These are phyloP conservation scores for Mycotypha africana DNA, from an alignment of 371 early-diverging fungal species.

Conservation along the genomic window DNA sequence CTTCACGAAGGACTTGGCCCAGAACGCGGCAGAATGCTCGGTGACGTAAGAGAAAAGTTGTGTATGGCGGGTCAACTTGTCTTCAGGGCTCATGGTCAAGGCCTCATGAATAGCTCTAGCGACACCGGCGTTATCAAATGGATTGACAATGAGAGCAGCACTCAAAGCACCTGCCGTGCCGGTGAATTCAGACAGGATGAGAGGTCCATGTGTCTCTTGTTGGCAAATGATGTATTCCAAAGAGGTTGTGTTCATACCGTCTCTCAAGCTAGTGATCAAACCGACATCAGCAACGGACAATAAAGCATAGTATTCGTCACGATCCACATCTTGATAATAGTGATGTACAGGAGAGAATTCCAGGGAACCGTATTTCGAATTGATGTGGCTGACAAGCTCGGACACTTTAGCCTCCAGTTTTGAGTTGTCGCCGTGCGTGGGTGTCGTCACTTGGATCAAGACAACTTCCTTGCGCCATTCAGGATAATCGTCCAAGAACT, in stretches of 20 bases:
- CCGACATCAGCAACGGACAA: conserved; percentile 92
- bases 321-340: conserved; percentile 91
- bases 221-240: conserved; percentile 98
- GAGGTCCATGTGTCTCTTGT: conserved; percentile 80
- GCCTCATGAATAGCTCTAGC: conserved; percentile 87
- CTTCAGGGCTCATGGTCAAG: conserved; percentile 72
- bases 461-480: conserved; percentile 88
- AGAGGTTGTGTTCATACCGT: conserved; percentile 99
- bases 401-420: conserved; percentile 81
- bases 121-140: conserved; percentile 93
- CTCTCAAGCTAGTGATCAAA: conserved; percentile 91
- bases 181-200: conserved; percentile 96
- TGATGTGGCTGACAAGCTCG: conserved; percentile 88
- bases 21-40: conserved; percentile 83
- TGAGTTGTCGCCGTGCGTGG: conserved; percentile 51
- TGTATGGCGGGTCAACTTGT: conserved; percentile 72
- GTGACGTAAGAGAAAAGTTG: conserved; percentile 80
- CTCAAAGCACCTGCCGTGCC: conserved; percentile 92
- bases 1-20: conserved; percentile 82
- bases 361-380: conserved; percentile 92
- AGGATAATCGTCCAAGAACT: conserved; percentile 85
- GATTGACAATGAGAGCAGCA: conserved; percentile 90
- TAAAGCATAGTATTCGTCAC: conserved; percentile 94
- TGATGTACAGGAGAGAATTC: conserved; percentile 96
- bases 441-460: conserved; percentile 79